Conservation (phyloP, 306 rosid species). For the Sophora flavescens region DNA sequence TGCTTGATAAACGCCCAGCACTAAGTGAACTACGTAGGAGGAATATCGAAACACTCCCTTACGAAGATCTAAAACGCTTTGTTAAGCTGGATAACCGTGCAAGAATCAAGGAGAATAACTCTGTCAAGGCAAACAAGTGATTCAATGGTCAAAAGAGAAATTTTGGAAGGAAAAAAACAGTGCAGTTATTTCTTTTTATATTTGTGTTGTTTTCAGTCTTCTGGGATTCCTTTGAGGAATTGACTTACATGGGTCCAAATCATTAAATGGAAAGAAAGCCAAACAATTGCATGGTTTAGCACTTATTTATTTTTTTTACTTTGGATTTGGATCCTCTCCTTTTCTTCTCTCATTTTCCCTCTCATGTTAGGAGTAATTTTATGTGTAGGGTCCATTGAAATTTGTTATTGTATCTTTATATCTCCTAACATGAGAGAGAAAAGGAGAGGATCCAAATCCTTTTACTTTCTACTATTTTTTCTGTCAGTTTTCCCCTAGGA, state of each 20-base stretch:
- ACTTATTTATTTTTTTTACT: background rate
- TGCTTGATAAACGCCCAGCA: slow-evolving; percentile 76
- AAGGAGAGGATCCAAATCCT: too few relatives aligned
- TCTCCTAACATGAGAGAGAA: too few relatives aligned
- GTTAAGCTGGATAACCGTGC: slow-evolving; percentile 86
- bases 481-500: slow-evolving; percentile 1
- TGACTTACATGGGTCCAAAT: slow-evolving; percentile 30
- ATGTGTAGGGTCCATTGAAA: too few relatives aligned
- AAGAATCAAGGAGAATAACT: slow-evolving; percentile 84
- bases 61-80: slow-evolving; percentile 74
- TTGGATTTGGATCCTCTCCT: too few relatives aligned
- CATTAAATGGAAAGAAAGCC: slow-evolving; percentile 38
- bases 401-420: too few relatives aligned
- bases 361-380: too few relatives aligned
- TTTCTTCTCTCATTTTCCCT: too few relatives aligned
- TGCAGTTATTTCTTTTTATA: slow-evolving; percentile 23
- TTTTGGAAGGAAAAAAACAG: background rate
- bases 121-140: slow-evolving; percentile 76
- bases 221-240: slow-evolving; percentile 45
- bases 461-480: slow-evolving; percentile 8
- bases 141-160: slow-evolving; percentile 29
- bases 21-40: slow-evolving; percentile 81
- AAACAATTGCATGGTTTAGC: slow-evolving; percentile 28
- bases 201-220: slow-evolving; percentile 37
- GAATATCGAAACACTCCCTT: slow-evolving; percentile 64